Base-by-base conservation (phyloP, 176 grass and related monocot genomes). In the Ananas comosus region DNA sequence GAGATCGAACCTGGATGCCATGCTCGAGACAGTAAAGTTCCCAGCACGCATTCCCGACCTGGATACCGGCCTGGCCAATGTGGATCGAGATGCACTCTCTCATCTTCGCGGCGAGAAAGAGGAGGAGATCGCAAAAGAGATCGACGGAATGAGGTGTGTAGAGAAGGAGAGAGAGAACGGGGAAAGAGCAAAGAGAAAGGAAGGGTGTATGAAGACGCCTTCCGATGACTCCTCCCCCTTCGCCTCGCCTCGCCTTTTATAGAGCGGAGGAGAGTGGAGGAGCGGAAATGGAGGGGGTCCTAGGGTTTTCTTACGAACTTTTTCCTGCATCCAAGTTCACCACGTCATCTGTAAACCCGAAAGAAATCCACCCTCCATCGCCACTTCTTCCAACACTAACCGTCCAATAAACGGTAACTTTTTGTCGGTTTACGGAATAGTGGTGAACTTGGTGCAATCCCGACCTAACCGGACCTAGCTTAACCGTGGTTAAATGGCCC, bases 41-140 rank as follows among this genome's bases (percentile, higher is more conserved):
- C 72, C 72, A 74, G 72, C 72, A 74, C 11, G 72, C 72, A 74
- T 74, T 74, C 14, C 72, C 72, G 58, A 74, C 72, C 72, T 74
- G 72, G 61, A 74, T 74, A 13, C 72, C 72, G 72, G 72, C 72
- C 72, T 74, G 72, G 48, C 72, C 72, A 23, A 74, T 74, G 72
- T 74, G 72, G 59, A 74, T 49, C 65, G 65, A 67, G 33, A 67
- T 67, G 27, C 65, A 67, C 65, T 67, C 65, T 67, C 65, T 67
- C 65, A 67, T 67, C 3, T 49, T 67, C 6, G 1, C 33, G n/a
- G 6, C 27, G 33, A 48, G 18, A 67, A 17, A n/a, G 16, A 49
- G 33, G 33, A 64, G n/a, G n/a, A n/a, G 29, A 33, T 33, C 29
- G 29, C 29, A 33, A 33, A 33, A 42, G 10, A 13, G 27, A 66